These are phyloP conservation scores for Suillus subluteus DNA, from an alignment of 768 basidiomycete species.

Conservation along the genomic window DNA sequence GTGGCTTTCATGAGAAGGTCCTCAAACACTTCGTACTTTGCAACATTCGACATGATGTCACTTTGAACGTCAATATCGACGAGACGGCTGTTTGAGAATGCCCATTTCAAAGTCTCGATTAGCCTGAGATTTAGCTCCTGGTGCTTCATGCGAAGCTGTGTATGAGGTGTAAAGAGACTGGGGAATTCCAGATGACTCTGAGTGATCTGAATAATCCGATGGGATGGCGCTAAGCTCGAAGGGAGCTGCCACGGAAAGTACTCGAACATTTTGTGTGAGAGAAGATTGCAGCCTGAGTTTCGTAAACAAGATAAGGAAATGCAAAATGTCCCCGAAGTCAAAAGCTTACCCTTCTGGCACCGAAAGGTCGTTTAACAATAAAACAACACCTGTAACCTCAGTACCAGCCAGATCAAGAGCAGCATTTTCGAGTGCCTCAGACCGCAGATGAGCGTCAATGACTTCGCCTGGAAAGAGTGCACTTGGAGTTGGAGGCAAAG, in stretches of 20 bases:
- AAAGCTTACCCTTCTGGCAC: background rate
- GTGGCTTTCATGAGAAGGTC: constrained; percentile 72
- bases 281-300: constrained; percentile 18
- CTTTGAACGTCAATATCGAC: constrained; percentile 74
- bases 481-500: constrained; percentile 68
- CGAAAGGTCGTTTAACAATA: background rate
- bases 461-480: constrained; percentile 63
- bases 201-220: constrained; percentile 41
- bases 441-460: constrained; percentile 72
- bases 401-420: constrained; percentile 19
- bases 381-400: constrained; percentile 44
- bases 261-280: background rate
- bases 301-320: background rate
- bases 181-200: constrained; percentile 39
- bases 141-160: constrained; percentile 43
- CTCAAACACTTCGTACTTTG: constrained; percentile 67
- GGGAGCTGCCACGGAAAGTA: constrained; percentile 60
- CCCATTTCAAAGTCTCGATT: constrained; percentile 66
- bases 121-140: constrained; percentile 47
- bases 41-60: constrained; percentile 50
- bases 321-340: background rate
- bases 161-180: constrained; percentile 64
- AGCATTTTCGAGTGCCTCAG: constrained; percentile 27
- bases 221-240: constrained; percentile 57
- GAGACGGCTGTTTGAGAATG: constrained; percentile 60